Conservation (phyloP, 768 basidiomycete species). For the Naganishia kalamii region DNA sequence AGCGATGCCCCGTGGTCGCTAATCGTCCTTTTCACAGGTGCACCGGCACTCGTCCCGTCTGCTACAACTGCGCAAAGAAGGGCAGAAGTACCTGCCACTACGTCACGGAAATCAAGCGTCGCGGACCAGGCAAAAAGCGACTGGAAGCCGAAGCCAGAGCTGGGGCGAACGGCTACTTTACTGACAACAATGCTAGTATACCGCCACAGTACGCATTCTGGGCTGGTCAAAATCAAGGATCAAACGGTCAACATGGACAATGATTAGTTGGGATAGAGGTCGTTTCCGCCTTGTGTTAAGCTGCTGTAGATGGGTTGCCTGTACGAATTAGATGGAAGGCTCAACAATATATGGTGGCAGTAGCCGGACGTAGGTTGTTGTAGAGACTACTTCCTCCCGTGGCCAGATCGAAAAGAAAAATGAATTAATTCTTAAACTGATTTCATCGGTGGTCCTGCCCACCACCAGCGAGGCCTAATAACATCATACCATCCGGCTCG, state of each 20-base stretch:
- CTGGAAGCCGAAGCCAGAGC: conserved; percentile 2
- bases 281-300: neutral
- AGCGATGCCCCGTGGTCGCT: neutral
- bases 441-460: no score
- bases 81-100: neutral
- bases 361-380: no score
- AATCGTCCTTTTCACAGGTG: neutral
- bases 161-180: neutral
- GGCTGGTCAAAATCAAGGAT: neutral
- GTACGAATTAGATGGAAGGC: neutral
- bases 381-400: no score
- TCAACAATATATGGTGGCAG: no score
- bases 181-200: neutral
- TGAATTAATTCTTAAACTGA: no score
- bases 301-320: neutral
- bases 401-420: no score
- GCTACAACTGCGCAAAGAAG: conserved; percentile 11
- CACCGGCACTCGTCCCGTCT: neutral
- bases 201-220: conserved; percentile 9
- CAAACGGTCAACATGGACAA: neutral
- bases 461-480: no score
- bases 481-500: no score
- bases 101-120: neutral
- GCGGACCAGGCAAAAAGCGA: conserved; percentile 13
- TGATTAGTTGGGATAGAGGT: neutral